Conservation (phyloP, 768 basidiomycete genomes). For the Boletus subparvulus region DNA sequence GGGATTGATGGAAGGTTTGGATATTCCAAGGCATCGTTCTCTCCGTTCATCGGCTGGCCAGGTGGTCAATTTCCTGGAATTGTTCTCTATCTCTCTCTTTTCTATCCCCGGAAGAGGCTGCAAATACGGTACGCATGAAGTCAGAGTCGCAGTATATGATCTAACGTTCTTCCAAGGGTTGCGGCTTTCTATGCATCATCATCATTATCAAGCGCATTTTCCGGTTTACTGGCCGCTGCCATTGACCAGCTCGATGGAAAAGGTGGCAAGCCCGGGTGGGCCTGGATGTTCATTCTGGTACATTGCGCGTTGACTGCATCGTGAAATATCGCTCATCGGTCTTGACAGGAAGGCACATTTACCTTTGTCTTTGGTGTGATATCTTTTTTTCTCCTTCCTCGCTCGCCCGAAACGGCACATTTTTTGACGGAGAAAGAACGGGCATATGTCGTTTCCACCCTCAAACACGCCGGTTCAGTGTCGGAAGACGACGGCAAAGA, state of each 20-base stretch:
- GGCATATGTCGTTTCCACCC: constrained; percentile 37
- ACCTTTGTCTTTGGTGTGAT: constrained; percentile 47
- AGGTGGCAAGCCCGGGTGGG: constrained; percentile 53
- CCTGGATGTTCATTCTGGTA: constrained; percentile 57
- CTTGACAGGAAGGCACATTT: constrained; percentile 46
- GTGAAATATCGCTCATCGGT: background rate
- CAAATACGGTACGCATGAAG: constrained; percentile 29
- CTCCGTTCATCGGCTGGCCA: constrained; percentile 18
- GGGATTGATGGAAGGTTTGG: constrained; percentile 58
- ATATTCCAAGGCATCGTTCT: background rate
- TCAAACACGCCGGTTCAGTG: constrained; percentile 30
- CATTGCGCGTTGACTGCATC: background rate
- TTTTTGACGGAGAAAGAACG: constrained; percentile 47
- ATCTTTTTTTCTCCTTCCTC: constrained; percentile 50
- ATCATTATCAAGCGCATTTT: constrained; percentile 56
- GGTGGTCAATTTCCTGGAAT: constrained; percentile 58
- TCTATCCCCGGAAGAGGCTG: constrained; percentile 33
- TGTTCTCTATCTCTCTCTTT: constrained; percentile 55
- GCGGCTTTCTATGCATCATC: constrained; percentile 35
- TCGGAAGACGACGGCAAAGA: constrained; percentile 43
- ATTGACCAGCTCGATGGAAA: constrained; percentile 56
- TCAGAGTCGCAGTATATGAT: background rate
- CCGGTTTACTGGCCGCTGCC: constrained; percentile 57
- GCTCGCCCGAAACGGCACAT: constrained; percentile 39
- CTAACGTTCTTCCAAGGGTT: constrained; percentile 19